These are phyloP conservation scores for Solanum arcanum DNA, from an alignment of 257 asterid species.

Conservation along the genomic window DNA sequence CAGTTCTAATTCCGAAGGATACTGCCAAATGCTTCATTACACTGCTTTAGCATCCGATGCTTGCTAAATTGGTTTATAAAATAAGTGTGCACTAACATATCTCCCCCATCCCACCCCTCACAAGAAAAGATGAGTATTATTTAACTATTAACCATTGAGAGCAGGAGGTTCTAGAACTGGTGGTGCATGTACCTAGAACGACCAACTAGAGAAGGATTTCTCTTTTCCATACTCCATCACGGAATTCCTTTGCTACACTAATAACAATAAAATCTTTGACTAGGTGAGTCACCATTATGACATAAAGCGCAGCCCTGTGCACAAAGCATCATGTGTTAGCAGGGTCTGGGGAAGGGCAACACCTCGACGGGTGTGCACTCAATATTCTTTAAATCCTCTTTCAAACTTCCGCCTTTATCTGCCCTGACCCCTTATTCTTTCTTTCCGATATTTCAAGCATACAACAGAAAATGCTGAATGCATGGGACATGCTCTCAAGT, in stretches of 20 bases:
- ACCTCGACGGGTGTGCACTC: not conserved
- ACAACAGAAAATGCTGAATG: not conserved
- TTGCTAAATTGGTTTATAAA: not conserved
- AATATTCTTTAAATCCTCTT: not conserved
- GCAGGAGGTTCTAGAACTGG: not conserved
- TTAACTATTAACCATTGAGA: not conserved
- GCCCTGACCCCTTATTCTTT: not conserved
- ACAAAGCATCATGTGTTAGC: not conserved
- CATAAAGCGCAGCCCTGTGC: not conserved
- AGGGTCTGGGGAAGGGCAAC: not conserved
- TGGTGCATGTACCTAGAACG: not conserved
- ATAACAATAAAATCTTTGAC: not conserved
- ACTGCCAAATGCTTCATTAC: not conserved
- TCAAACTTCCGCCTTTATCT: not conserved
- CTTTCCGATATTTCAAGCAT: not conserved
- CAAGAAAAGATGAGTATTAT: not conserved
- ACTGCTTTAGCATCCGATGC: not conserved
- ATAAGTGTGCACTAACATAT: not conserved
- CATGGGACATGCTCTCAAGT: not conserved
- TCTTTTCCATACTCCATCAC: not conserved
- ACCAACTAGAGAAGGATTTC: not conserved
- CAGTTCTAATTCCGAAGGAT: not conserved
- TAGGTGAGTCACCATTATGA: not conserved
- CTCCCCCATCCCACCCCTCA: not conserved
- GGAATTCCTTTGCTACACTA: not conserved